Base-by-base conservation (phyloP, 306 rosid species). In the Carpinus fangiana region DNA sequence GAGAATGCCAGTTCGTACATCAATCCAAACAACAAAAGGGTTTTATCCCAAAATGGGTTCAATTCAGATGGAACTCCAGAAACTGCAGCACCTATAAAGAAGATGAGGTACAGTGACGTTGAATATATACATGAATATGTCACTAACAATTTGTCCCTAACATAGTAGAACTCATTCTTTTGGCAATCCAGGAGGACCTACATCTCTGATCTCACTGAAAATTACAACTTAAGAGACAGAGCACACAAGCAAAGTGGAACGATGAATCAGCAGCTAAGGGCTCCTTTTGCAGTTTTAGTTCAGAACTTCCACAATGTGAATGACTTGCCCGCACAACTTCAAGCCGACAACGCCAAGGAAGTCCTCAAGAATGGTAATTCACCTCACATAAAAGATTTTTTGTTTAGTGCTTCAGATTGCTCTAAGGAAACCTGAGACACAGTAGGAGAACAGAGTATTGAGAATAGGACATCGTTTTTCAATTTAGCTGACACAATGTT, bases 231-330 rank as follows among this genome's bases (percentile, higher is more conserved):
- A 17, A 87, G 82, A 79, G 94, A 88, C 81, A 81, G 92, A 82
- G 86, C 86, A 66, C 90, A 85, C 79, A 91, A 85, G 79, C 93
- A 76, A 78, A 71, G 85, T 75, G 89, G 85, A 76, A 76, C 78
- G 51, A 67, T 77, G 56, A 84, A 82, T 82, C 93, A 85, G 85
- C 93, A 86, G 73, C 73, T 78, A 65, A 85, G 99, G 84, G 82
- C 94, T 53, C 98, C 99, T 18, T 84, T 96, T 56, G 81, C 97
- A 7, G 94, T 90, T n/a, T 85, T 96, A 90, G 78, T 91, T 82
- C 92, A 92, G 87, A 96, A 96, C 77, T 73, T 81, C 71, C 83
- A 82, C 70, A 80, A 73, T 83, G 82, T 80, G 26, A 84, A 84
- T 78, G 83, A 76, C 80, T 85, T 88, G 90, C 82, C 79, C 20